phyloP scores from a whole-genome alignment of 2,329 filamentous ascomycete species.

The Diaporthe citriasiana region DNA sequence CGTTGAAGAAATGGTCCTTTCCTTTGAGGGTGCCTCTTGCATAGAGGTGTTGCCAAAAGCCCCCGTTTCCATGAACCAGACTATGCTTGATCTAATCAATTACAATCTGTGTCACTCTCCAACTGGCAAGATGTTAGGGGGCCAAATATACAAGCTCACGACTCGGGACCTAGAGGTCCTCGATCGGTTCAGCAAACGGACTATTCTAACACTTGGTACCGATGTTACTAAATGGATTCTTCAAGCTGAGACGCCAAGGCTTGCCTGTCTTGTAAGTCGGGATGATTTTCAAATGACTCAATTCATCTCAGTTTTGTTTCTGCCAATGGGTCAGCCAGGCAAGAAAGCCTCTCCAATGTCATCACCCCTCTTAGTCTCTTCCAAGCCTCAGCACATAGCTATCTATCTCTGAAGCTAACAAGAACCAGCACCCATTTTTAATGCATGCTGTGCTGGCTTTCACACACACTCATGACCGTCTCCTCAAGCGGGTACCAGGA shows the following conservation, averaged over 20 bases:
- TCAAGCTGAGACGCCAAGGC: constrained; percentile 52
- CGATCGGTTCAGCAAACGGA: constrained; percentile 59
- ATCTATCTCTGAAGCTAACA: background rate
- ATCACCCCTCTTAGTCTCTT: background rate
- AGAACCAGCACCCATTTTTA: constrained; percentile 61
- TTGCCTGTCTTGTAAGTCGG: constrained; percentile 57
- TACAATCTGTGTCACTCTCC: constrained; percentile 42
- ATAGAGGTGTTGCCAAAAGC: constrained; percentile 44
- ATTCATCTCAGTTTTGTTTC: background rate
- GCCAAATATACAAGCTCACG: constrained; percentile 52
- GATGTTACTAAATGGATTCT: constrained; percentile 51
- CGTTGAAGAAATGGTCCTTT: constrained; percentile 51
- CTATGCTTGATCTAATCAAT: constrained; percentile 44
- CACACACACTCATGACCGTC: constrained; percentile 67
- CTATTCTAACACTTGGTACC: constrained; percentile 57
- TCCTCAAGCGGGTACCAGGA: constrained; percentile 49
- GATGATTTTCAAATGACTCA: background rate
- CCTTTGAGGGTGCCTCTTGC: constrained; percentile 46
- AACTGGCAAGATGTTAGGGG: constrained; percentile 41
- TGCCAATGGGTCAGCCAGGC: too few relatives aligned
- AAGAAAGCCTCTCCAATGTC: background rate
- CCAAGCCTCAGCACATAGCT: fast-evolving
- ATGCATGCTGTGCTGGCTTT: constrained; percentile 68
- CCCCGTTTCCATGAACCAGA: constrained; percentile 42
- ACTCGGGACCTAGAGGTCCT: constrained; percentile 53